These are phyloP conservation scores for Dacryopinax primogenitus DNA, from an alignment of 768 basidiomycete species.

Conservation along the genomic window DNA sequence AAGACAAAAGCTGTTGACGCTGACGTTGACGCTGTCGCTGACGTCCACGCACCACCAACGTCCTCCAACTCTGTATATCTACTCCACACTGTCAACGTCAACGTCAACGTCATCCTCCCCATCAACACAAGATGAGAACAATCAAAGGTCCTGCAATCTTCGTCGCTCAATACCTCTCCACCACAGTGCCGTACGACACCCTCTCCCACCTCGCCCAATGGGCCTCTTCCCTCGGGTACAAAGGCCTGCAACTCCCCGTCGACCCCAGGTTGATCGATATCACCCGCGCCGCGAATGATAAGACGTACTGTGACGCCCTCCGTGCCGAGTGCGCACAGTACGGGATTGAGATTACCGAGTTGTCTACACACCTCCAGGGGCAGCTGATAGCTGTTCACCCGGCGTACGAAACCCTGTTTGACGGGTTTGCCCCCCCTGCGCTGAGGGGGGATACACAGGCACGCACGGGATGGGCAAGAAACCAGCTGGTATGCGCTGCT, in stretches of 20 bases:
- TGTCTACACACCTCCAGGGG: constrained; percentile 3
- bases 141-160: neutral
- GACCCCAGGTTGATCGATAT: constrained; percentile 3
- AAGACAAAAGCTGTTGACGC: too few relatives aligned
- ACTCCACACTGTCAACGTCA: neutral
- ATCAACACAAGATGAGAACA: neutral
- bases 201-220: neutral
- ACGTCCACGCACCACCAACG: too few relatives aligned
- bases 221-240: neutral
- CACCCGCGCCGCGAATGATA: neutral
- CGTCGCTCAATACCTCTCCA: constrained; percentile 6
- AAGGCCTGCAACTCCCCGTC: constrained; percentile 4
- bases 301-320: neutral
- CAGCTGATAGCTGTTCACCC: neutral
- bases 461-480: neutral
- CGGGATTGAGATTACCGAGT: neutral
- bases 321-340: neutral
- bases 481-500: neutral
- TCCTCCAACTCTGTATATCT: neutral
- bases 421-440: neutral
- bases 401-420: neutral
- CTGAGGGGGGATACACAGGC: neutral
- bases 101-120: neutral
- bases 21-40: too few relatives aligned
- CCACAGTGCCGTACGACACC: neutral